A percentile compares a stretch with the other conserved stretches of the same genome.
These are phyloP conservation scores for Globisporangium irregulare DNA, from an alignment of 352 stramenopile genomes.

Conservation along the genomic window DNA sequence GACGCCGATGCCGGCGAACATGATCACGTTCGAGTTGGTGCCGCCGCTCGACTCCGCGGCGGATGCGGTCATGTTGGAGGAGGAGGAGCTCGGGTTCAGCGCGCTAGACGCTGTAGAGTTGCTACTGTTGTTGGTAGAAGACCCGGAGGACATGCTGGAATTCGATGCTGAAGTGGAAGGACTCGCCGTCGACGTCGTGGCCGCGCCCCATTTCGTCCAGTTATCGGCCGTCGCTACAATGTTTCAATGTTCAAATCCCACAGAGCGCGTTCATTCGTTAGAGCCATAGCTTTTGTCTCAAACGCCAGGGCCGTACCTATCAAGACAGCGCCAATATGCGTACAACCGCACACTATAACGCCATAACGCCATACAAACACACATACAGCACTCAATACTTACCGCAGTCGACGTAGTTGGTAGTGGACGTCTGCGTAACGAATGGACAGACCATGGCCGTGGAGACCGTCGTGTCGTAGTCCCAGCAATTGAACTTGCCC, in stretches of 20 bases:
- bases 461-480: slow-evolving; percentile 51
- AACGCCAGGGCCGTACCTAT: background rate
- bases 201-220: slow-evolving; percentile 17
- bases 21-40: slow-evolving; percentile 27
- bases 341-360: background rate
- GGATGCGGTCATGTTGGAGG: background rate
- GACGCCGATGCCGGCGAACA: slow-evolving; percentile 52
- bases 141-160: slow-evolving; percentile 3
- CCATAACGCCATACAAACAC: background rate
- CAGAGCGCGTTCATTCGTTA: slow-evolving; percentile 1
- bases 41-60: background rate
- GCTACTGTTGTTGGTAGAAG: slow-evolving; percentile 18
- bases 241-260: slow-evolving; percentile 6
- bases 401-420: slow-evolving; percentile 66
- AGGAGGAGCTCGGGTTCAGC: background rate
- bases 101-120: slow-evolving; percentile 16
- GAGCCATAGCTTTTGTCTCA: background rate
- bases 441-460: slow-evolving; percentile 53
- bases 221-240: slow-evolving; percentile 21
- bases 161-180: slow-evolving; percentile 9
- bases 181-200: background rate
- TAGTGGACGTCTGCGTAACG: slow-evolving; percentile 28
- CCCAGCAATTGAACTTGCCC: slow-evolving; percentile 55
- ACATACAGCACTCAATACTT: slow-evolving; percentile 21
- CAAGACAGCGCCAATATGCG: background rate